Percentiles rank a stretch among this genome's conserved stretches.
Conservation (phyloP, 73 alveolate genomes). For the Symbiodinium natans region DNA sequence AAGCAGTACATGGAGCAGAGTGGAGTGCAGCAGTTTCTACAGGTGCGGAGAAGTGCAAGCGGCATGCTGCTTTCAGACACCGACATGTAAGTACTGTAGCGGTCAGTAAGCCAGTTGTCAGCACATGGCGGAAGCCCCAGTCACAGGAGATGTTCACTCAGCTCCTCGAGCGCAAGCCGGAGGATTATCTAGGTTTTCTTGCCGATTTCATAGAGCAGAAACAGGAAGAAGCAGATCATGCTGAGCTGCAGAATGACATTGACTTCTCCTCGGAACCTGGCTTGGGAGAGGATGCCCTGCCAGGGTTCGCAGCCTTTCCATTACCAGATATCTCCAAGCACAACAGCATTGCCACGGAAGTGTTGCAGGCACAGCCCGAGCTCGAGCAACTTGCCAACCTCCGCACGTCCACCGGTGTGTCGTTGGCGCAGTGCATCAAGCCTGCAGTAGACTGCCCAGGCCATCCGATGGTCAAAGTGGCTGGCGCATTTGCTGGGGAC, state of each 20-base stretch:
- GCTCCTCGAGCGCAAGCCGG: conserved; percentile 57
- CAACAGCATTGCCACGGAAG: conserved; percentile 7
- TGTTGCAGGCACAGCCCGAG: neutral
- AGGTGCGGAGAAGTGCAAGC: no score
- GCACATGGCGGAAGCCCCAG: no score
- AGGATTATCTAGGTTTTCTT: conserved; percentile 51
- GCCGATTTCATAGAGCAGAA: conserved; percentile 83
- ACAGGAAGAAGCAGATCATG: conserved; percentile 29
- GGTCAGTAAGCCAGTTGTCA: no score
- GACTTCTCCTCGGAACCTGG: conserved; percentile 79
- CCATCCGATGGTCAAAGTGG: conserved; percentile 78
- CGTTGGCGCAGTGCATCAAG: conserved; percentile 49
- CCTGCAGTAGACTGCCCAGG: conserved; percentile 79
- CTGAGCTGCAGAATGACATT: neutral
- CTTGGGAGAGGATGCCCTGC: conserved; percentile 58
- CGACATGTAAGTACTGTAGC: no score
- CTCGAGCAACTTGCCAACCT: neutral
- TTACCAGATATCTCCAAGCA: conserved; percentile 42
- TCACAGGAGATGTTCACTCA: conserved; percentile 79
- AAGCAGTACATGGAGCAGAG: conserved; percentile 71
- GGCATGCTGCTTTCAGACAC: no score
- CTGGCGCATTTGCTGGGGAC: conserved; percentile 72
- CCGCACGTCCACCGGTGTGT: neutral
- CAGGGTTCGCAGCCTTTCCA: neutral
- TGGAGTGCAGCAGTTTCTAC: conserved; percentile 66